Base-by-base conservation (phyloP, 129 eudicot species). In the Flaveria sonorensis region DNA sequence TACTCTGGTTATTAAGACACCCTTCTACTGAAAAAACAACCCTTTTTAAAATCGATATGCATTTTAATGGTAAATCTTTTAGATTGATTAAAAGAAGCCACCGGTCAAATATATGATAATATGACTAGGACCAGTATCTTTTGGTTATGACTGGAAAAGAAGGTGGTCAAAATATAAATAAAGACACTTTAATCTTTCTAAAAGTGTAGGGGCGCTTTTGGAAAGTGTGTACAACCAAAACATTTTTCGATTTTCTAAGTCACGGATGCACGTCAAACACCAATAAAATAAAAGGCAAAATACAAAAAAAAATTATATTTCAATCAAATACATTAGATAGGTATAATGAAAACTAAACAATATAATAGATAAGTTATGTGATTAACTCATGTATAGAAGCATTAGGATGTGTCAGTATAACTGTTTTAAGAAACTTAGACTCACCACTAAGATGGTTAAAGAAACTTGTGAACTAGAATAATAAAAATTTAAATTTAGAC, bases 121-220 rank as follows among this genome's bases (percentile, higher is more conserved):
- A n/a, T 60, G 66, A 60, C 3, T 2, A 23, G n/a, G 3, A 8
- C 8, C 5, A 56, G 48, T 71, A 20, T 64, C 57, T 71, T 52
- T 53, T 30, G 19, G 53, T 72, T 72, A 56, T 52, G 77, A 72
- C 77, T 36, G 8, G 67, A 72, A 55, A 53, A 53, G 39, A 55
- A 72, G 56, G 39, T 13, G 51, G n/a, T 39, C 36, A 45, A 47
- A 28, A 71, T 72, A 18, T 32, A 62, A 56, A 20, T 30, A 73
- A 62, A 63, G 71, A 63, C 64, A 64, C 79, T 75, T 75, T 75
- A 63, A 64, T 30, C 40, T 75, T 64, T 13, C 3, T 21, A 64
- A 75, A 76, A 20, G 74, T 39, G 63, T 52, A 64, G 80, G 74
- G 74, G 28, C 10, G 39, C 67, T 52, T 66, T 77, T 67, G 43